Evolutionary conservation across 768 basidiomycete genomes (phyloP).

Genomic region (Russula emetica): DNA sequence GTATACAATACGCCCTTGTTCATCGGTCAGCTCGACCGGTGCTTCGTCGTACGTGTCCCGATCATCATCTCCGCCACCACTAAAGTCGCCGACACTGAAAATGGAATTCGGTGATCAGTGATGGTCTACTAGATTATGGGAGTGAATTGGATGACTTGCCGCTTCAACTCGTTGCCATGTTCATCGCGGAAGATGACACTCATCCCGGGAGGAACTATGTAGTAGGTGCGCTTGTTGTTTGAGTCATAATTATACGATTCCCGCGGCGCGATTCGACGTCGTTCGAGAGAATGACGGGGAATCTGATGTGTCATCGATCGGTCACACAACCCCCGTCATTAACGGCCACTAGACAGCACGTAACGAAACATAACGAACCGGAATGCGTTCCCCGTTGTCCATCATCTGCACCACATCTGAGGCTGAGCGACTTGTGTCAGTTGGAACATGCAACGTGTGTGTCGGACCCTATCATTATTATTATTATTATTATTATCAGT

Average conservation of each 20-base stretch:
- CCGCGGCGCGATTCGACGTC: not conserved
- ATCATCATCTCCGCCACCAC: not conserved
- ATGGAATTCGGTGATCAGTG: not conserved
- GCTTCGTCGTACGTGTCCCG: conserved; percentile 23
- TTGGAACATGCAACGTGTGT: conserved; percentile 1
- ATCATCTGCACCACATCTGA: conserved; percentile 25
- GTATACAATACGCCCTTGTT: conserved; percentile 23
- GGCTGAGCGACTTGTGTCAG: conserved; percentile 22
- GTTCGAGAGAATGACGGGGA: conserved; percentile 15
- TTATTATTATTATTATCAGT: not conserved
- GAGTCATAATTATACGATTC: not conserved
- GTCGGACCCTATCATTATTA: conserved; percentile 4
- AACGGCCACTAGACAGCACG: too few relatives aligned
- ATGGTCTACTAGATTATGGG: not conserved
- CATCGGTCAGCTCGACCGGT: conserved; percentile 26
- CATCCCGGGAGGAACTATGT: conserved; percentile 29
- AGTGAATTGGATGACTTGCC: conserved; percentile 10
- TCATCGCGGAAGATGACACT: conserved; percentile 28
- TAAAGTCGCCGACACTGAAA: conserved; percentile 27
- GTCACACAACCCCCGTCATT: not conserved
- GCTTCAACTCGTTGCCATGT: conserved; percentile 23
- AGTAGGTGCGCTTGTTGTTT: conserved; percentile 23
- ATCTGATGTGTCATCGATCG: conserved; percentile 12
- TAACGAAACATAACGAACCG: conserved; percentile 14
- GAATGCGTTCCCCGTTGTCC: conserved; percentile 22